Evolutionary conservation across 164 flowering plant genomes (phyloP), one percentile per base, ranked within the genome.

Genomic region (Aristolochia fimbriata): DNA sequence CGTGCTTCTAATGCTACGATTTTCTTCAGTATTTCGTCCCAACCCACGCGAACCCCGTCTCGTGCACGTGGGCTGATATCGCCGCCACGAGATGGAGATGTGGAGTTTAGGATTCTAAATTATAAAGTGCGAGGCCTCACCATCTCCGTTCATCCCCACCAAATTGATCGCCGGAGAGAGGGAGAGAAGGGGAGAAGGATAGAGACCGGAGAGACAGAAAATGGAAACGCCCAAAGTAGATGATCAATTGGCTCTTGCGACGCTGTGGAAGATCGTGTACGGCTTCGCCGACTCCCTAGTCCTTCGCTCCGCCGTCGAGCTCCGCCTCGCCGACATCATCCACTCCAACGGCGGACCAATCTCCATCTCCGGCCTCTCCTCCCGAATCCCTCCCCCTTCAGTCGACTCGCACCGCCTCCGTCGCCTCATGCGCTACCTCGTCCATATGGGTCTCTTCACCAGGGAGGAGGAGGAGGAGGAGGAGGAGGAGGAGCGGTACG

Each of bases 321-420:
- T 74, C 13, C 76, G 74, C 31, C 73, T 77, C 2, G 78, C 82
- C 8, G 80, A 82, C 48, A 69, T 70, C 51, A 73, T 82, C 59
- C 77, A 74, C 56, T 60, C 57, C 21, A 74, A 73, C 59, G 82
- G 77, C 47, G 41, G 55, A n/a, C 77, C 81, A 47, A 74, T 76
- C 48, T 59, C 71, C 2, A 70, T 76, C 12, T 30, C 72, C 10
- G 66, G 73, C 20, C 50, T 82, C 3, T 62, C 65, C 15, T 15
- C 68, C 0, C 43, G 59, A 1, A 64, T 78, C 15, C 62, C 68
- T 3, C 15, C 24, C 2, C 62, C 21, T 11, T 58, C 68, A 10
- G 24, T 37, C 6, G 65, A 71, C 48, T n/a, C 50, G 15, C 17
- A 47, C 30, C 49, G 41, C 57, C 11, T 78, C n/a, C 9, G 33